Evolutionary conservation across 805 yeast genomes (phyloP), one percentile per base, ranked within the genome.

Genomic region (Wilhelminamyces savonicus): DNA sequence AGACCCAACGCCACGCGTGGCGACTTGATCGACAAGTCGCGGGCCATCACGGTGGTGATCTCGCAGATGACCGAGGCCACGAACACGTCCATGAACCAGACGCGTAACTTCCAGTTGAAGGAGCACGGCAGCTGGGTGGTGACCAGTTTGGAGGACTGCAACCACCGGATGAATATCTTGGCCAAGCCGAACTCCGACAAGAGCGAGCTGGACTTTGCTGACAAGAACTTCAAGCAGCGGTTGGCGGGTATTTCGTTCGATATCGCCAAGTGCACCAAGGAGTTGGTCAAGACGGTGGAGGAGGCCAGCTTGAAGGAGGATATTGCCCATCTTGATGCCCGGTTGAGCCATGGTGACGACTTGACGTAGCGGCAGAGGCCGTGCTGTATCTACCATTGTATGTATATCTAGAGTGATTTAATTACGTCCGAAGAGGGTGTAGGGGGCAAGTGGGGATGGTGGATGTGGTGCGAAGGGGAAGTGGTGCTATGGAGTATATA

Each of bases 241-340:
- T 73, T 90, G 41, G 97, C 97, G 0, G 97, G 97, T 2, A 82
- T 88, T 43, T 90, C 95, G 17, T 90, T 87, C 61, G 97, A 90
- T 54, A 84, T 90, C 59, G 97, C 97, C 15, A 87, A 90, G 57
- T 82, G 94, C 54, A 90, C 97, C 4, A 90, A 88, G 55, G 97
- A 90, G 56, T 70, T 90, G 50, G 97, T 90, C 13, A 88, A 88
- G 61, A 84, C 95, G 1, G 96, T 90, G 4, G 97, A 90, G 53
- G 97, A 88, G 52, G 95, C 95, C 15, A 82, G 88, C 48, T 63
- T 88, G 46, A 81, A 81, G 47, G 88, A 82, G 42, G 95, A 87
- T 46, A 82, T 88, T 45, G 87, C 78, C 4, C 78, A 79, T 41
- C 68, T 86, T 42, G 88, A 86, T 56, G 77, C 85, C 9, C 71